Base-by-base conservation (phyloP, 2,329 filamentous ascomycete genomes). In the Neurospora sp. region DNA sequence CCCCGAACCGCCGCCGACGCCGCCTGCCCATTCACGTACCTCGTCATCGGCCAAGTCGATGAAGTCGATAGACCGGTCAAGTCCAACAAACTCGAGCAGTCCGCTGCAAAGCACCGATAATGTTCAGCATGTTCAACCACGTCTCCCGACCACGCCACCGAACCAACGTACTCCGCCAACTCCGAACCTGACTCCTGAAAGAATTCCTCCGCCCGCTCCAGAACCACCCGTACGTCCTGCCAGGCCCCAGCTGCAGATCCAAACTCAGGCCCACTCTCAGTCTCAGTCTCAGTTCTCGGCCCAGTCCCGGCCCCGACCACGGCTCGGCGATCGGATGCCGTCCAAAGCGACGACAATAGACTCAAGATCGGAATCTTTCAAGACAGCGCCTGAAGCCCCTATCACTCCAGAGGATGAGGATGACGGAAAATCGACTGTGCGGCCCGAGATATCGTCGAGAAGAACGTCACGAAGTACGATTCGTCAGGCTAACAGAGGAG, bases 101-200 rank as follows among this genome's bases (percentile, higher is more conserved):
- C 77, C 79, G 40, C 75, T 79, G 70, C 79, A 78, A 69, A 83
- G 80, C 73, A 76, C 79, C 67, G 78, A 82, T 68, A 79, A 79
- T 72, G 78, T 79, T 62, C 78, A 79, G 68, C 76, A 77, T 67
- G 28, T 58, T 17, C 39, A 38, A 62, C 70, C 75, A 38, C 81
- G 79, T 69, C 76, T 82, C 10, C 85, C 85, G n/a, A 81, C 82
- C 69, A 92, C 90, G 5, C 89, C 90, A 67, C 85, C 88, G 38
- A 87, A 88, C 73, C 87, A 90, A 73, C 85, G 85, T 76, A 91
- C 88, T 75, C 90, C 90, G 17, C 91, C 90, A 39, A 93, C 91
- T 3, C 91, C 91, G 40, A 91, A 93, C 79, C 86, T 91, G 66
- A 93, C 91, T 17, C 91, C 76, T 7, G 76, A 77, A 15, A 70